Conservation (phyloP, 371 early-diverging fungal genomes). For the Amoeboaphelidium protococcarum region DNA sequence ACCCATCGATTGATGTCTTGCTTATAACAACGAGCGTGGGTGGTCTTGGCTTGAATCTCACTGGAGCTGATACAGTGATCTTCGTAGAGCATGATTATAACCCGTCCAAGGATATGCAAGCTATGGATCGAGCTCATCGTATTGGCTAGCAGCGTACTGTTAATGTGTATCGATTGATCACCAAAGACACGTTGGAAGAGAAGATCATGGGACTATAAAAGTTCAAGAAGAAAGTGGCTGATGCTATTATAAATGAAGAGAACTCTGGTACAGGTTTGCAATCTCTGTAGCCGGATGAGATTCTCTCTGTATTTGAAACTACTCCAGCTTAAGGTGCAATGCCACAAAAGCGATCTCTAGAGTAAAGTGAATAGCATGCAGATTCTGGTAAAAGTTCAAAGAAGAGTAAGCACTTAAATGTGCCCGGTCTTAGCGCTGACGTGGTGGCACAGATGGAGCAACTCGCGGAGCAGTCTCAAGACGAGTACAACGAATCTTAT, state of each 20-base stretch:
- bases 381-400: neutral
- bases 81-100: constrained; percentile 99
- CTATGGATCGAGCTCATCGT: constrained; percentile 94
- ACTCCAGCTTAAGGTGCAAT: neutral
- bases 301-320: constrained; percentile 53
- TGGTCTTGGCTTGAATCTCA: constrained; percentile 94
- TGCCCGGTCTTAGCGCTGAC: neutral
- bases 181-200: constrained; percentile 73
- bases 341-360: too few species aligned
- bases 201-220: constrained; percentile 92
- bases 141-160: constrained; percentile 94
- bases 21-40: constrained; percentile 94
- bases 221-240: constrained; percentile 97
- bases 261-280: constrained; percentile 55
- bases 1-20: constrained; percentile 82
- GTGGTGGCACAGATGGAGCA: neutral
- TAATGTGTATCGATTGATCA: constrained; percentile 76
- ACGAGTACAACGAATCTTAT: neutral
- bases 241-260: constrained; percentile 87
- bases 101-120: constrained; percentile 89
- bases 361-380: neutral
- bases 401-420: too few species aligned
- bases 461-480: neutral
- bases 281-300: constrained; percentile 80
- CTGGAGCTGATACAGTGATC: constrained; percentile 97